Evolutionary conservation across 1,284 basidiomycete species (phyloP), one percentile per base, ranked within the genome.

Genomic region (Apiotrichum montevideense): DNA sequence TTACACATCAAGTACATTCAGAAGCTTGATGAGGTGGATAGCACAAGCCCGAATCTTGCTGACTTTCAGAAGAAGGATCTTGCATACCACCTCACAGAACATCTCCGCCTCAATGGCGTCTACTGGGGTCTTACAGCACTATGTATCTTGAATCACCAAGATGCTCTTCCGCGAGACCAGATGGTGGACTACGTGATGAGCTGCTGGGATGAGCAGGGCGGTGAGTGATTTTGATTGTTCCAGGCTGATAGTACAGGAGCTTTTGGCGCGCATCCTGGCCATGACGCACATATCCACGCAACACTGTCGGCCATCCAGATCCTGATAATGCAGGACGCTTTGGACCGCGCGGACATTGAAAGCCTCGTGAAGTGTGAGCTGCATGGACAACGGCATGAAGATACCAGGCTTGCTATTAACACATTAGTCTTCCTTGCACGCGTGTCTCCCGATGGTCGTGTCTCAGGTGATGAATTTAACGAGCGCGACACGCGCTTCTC

Each of bases 61-160:
- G 41, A 57, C 56, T 11, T 15, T 3, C 13, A 92, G 90, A 87
- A 83, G 74, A 86, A 87, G 62, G 90, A 92, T 65, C 81, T 95
- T n/a, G 81, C 84, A 1, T 98, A 97, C 78, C 90, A 98, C 74
- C 81, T 95, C 46, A 96, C 94, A 0, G 83, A 92, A 7, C 95
- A 98, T 76, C 82, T 98, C 7, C 89, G 95, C 8, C 81, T 98
- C 77, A 98, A 98, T 73, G 95, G 93, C 8, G 82, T 98, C 14
- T 98, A 98, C 76, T 99, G 95, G 95, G 95, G 91, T 9, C 79
- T 95, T 33, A 90, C 88, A 0, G 91, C 95, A 0, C 79, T 96
- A 3, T 87, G 83, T 50, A 80, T 93, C 35, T 87, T 98, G 84
- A 83, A 82, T 0, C 83, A 82, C 33, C 80, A 84, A 46, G 86